Evolutionary conservation across 1,284 basidiomycete species (phyloP).

Genomic region (Polyporus tsugae): DNA sequence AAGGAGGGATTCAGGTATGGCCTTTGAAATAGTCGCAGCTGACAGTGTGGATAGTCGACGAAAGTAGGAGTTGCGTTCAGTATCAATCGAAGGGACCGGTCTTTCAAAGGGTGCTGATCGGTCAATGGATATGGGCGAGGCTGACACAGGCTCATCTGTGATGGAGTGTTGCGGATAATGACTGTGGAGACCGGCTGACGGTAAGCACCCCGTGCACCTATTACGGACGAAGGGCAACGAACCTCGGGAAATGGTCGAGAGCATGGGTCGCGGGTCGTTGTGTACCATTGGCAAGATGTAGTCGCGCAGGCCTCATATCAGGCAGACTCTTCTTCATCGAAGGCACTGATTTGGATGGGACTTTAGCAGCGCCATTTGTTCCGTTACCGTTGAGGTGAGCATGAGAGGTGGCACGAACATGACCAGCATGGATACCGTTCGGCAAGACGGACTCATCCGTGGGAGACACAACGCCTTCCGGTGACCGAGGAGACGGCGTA

Average conservation of each 20-base stretch:
- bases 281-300: conserved; percentile 44
- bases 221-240: conserved; percentile 39
- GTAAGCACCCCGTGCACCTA: conserved; percentile 4
- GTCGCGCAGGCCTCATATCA: conserved; percentile 73
- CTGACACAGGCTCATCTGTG: conserved; percentile 47
- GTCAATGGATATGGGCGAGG: conserved; percentile 52
- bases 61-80: conserved; percentile 94
- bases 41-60: conserved; percentile 85
- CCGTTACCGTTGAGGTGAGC: conserved; percentile 49
- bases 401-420: conserved; percentile 69
- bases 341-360: conserved; percentile 49
- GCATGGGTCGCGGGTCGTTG: conserved; percentile 31
- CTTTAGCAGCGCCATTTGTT: conserved; percentile 12
- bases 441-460: conserved; percentile 26
- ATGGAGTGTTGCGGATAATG: conserved; percentile 33
- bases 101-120: conserved; percentile 52
- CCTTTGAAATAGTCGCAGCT: conserved; percentile 68
- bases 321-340: conserved; percentile 87
- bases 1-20: conserved; percentile 79
- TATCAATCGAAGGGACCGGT: conserved; percentile 67
- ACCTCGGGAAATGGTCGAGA: conserved; percentile 51
- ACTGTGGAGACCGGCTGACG: conserved; percentile 28
- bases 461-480: conserved; percentile 61
- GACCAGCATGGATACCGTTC: conserved; percentile 41
- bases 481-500: conserved; percentile 56